These are phyloP conservation scores for Penicillium goetzii DNA, from an alignment of 495 filamentous ascomycete genomes.

Conservation along the genomic window DNA sequence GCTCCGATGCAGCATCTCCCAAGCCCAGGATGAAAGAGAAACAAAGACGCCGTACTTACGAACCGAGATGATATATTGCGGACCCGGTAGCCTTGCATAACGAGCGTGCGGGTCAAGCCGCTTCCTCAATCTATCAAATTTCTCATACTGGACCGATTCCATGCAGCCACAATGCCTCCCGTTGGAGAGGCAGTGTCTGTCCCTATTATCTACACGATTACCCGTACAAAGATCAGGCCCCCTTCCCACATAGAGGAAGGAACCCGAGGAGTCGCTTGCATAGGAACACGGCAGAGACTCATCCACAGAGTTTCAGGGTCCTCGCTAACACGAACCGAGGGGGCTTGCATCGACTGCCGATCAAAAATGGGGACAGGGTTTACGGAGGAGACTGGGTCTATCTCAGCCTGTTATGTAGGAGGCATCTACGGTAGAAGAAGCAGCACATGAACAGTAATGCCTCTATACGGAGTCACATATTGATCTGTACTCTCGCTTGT, in stretches of 20 bases:
- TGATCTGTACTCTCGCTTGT: not conserved
- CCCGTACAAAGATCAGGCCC: not conserved
- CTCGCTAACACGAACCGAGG: not conserved
- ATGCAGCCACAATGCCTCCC: constrained; percentile 19
- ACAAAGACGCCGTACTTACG: not conserved
- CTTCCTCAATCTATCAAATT: constrained; percentile 9
- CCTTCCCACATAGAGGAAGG: not conserved
- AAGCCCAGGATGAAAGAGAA: not conserved
- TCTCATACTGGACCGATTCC: constrained; percentile 2
- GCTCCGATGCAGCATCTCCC: not conserved
- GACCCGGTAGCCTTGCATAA: constrained; percentile 11
- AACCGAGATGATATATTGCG: not conserved
- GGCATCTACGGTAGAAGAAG: not conserved
- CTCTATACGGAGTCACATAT: not conserved
- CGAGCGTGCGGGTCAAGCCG: not conserved
- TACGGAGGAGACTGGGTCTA: not conserved
- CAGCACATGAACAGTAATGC: not conserved
- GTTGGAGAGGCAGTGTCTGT: not conserved
- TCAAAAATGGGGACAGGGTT: not conserved
- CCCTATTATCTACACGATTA: constrained; percentile 7
- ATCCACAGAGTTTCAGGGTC: not conserved
- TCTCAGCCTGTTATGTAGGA: not conserved
- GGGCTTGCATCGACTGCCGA: not conserved
- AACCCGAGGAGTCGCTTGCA: not conserved
- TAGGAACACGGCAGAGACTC: not conserved